Percentiles rank a stretch among this genome's conserved stretches.
phyloP scores from a whole-genome alignment of 2,329 filamentous ascomycete genomes.

The Alternaria panax region DNA sequence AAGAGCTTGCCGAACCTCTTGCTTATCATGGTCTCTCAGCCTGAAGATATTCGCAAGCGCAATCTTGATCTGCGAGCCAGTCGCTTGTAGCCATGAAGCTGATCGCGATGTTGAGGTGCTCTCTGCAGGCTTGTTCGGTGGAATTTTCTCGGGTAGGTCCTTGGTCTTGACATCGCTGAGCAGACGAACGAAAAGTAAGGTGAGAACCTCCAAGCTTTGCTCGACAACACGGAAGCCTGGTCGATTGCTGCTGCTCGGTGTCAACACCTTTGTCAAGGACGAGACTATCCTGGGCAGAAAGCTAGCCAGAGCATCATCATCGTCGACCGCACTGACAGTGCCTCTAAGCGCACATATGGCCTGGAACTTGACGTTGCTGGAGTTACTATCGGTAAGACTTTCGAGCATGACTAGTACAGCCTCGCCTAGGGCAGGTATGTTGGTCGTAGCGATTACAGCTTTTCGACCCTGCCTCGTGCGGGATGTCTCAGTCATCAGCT shows the following conservation, averaged over 20 bases:
- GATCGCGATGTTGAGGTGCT: slow-evolving; percentile 51
- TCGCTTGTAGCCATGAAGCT: slow-evolving; percentile 78
- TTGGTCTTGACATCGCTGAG: slow-evolving; percentile 55
- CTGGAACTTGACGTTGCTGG: slow-evolving; percentile 73
- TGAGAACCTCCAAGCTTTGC: slow-evolving; percentile 66
- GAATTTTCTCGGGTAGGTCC: slow-evolving; percentile 28
- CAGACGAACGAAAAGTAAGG: slow-evolving; percentile 53
- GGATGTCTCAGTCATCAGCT: slow-evolving; percentile 68
- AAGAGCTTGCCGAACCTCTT: slow-evolving; percentile 72
- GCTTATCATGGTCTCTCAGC: slow-evolving; percentile 73
- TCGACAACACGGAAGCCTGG: slow-evolving; percentile 70
- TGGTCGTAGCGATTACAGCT: slow-evolving; percentile 62
- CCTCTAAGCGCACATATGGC: slow-evolving; percentile 70
- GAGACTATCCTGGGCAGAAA: slow-evolving; percentile 91
- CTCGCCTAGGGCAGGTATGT: slow-evolving; percentile 81
- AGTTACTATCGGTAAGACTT: slow-evolving; percentile 69
- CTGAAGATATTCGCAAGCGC: slow-evolving; percentile 80
- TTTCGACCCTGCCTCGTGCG: slow-evolving; percentile 58
- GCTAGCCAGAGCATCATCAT: slow-evolving; percentile 77
- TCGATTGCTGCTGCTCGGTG: slow-evolving; percentile 69
- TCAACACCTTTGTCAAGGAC: slow-evolving; percentile 76
- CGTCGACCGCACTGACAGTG: slow-evolving; percentile 70
- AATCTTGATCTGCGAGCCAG: slow-evolving; percentile 79
- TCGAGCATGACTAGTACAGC: slow-evolving; percentile 82
- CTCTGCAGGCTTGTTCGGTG: slow-evolving; percentile 17